Evolutionary conservation across 2,329 filamentous ascomycete species (phyloP).

Genomic region (Aurifilum marmelostoma): DNA sequence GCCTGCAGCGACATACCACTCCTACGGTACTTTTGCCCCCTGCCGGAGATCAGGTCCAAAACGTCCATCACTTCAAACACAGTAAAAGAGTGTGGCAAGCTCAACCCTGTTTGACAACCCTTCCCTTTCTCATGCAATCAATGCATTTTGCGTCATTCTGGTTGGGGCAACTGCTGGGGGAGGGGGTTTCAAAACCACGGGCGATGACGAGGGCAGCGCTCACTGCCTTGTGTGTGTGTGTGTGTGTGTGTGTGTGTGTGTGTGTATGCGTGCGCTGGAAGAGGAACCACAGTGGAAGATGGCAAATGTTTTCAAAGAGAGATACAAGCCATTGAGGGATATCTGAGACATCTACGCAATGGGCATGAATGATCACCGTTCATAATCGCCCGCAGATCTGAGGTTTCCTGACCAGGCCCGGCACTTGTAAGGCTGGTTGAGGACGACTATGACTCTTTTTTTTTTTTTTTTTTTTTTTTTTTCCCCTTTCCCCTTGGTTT

Average conservation of each 20-base stretch:
- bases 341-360: not conserved
- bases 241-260: conserved; percentile 8
- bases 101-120: not conserved
- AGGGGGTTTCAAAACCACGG: not conserved
- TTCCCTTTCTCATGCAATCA: not conserved
- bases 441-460: no score
- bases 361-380: not conserved
- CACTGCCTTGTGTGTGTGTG: not conserved
- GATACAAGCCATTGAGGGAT: no score
- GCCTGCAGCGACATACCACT: no score
- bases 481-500: no score
- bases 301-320: no score
- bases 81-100: not conserved
- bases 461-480: no score
- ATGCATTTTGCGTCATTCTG: not conserved
- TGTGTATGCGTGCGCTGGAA: conserved; percentile 8
- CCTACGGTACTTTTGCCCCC: not conserved
- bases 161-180: not conserved
- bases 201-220: not conserved
- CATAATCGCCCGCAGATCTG: not conserved
- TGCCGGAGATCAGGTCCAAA: not conserved
- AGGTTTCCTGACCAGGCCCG: not conserved
- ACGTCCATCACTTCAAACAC: not conserved
- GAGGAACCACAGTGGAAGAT: conserved; percentile 7
- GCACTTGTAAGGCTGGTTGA: not conserved